Conservation (phyloP, 2,329 filamentous ascomycete genomes). For the Chaetothyriales sp. region DNA sequence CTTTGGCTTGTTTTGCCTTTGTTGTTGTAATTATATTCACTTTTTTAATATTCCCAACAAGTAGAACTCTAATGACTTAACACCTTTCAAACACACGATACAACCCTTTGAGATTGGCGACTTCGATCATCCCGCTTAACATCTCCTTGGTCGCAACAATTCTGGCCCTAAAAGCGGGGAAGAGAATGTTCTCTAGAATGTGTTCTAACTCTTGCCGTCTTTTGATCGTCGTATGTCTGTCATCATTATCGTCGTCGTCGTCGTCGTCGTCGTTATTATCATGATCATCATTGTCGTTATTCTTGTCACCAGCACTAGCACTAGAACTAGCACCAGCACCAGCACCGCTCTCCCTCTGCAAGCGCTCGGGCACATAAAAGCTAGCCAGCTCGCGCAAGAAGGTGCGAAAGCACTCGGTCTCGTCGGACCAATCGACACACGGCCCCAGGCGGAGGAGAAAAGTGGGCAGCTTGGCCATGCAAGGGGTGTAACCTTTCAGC, state of each 20-base stretch:
- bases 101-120: slow-evolving; percentile 80
- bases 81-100: slow-evolving; percentile 94
- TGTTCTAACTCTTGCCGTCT: slow-evolving; percentile 56
- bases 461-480: slow-evolving; percentile 68
- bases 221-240: slow-evolving; percentile 25
- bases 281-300: slow-evolving; percentile 5
- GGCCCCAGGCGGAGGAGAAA: slow-evolving; percentile 83
- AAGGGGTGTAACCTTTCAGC: slow-evolving; percentile 75
- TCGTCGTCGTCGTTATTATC: slow-evolving; percentile 26
- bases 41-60: too few relatives aligned
- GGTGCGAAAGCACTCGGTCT: slow-evolving; percentile 70
- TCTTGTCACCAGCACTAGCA: slow-evolving; percentile 16
- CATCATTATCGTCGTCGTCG: slow-evolving; percentile 3
- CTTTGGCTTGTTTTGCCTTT: too few relatives aligned
- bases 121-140: slow-evolving; percentile 65
- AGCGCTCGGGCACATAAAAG: slow-evolving; percentile 78
- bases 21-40: too few relatives aligned
- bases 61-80: slow-evolving; percentile 30
- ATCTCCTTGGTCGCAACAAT: slow-evolving; percentile 68
- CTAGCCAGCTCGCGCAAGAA: slow-evolving; percentile 76
- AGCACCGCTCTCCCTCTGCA: slow-evolving; percentile 40
- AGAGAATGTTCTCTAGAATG: slow-evolving; percentile 71
- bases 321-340: slow-evolving; percentile 23
- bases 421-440: slow-evolving; percentile 70
- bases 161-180: slow-evolving; percentile 72